These are phyloP conservation scores for Rhodomyrtus psidioides DNA, from an alignment of 441 rosid genomes.

Conservation along the genomic window DNA sequence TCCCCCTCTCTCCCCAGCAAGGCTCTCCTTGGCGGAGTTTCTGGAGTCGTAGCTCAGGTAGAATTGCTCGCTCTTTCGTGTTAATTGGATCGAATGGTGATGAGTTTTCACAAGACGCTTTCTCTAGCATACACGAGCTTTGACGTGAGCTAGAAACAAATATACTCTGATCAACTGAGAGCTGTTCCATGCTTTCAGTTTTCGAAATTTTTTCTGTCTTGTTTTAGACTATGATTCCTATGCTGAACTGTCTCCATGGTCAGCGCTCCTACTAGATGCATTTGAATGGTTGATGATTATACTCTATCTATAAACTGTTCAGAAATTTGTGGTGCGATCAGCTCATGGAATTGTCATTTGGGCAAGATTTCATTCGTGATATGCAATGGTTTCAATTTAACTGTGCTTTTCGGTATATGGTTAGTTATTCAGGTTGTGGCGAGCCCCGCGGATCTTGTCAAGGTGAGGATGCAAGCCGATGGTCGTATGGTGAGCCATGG, in stretches of 20 bases:
- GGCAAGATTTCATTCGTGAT: background rate
- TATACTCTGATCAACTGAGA: background rate
- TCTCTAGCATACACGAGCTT: background rate
- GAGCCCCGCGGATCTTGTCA: conserved; percentile 86
- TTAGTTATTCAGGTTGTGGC: conserved; percentile 71
- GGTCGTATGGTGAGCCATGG: conserved; percentile 46
- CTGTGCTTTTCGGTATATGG: conserved; percentile 4
- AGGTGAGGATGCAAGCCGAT: conserved; percentile 95
- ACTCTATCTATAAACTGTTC: background rate
- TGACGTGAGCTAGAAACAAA: background rate
- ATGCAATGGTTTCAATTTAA: background rate
- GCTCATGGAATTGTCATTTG: background rate
- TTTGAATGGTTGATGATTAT: background rate
- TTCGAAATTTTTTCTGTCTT: background rate
- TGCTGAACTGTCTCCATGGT: background rate
- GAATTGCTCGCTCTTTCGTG: background rate
- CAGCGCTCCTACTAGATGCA: background rate
- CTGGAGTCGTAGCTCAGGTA: conserved; percentile 88
- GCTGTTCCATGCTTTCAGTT: background rate
- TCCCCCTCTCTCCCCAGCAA: conserved; percentile 46
- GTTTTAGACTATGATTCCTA: background rate
- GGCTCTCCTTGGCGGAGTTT: conserved; percentile 63
- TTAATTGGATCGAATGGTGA: background rate
- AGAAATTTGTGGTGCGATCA: background rate
- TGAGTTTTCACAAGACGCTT: background rate